phyloP scores from a whole-genome alignment of 371 early-diverging fungal species.

The Phascolomyces articulosus region DNA sequence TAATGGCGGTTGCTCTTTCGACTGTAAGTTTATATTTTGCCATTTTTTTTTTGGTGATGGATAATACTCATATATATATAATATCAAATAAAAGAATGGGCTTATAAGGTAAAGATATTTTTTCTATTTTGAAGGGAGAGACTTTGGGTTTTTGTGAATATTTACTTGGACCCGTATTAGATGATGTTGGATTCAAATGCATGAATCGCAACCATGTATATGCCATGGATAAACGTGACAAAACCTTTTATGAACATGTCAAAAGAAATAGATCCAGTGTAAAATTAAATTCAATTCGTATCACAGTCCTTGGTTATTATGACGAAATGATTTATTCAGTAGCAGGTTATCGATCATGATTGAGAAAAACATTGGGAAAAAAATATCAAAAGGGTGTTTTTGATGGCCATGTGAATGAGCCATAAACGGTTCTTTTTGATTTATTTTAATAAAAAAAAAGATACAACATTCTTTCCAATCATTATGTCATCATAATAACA shows the following conservation, averaged over 20 bases:
- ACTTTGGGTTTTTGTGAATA: constrained; percentile 68
- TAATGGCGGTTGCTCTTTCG: constrained; percentile 65
- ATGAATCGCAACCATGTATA: constrained; percentile 56
- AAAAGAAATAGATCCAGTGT: constrained; percentile 81
- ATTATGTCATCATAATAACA: too few species aligned
- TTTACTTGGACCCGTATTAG: constrained; percentile 72
- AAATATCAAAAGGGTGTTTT: constrained; percentile 77
- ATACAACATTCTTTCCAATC: too few species aligned
- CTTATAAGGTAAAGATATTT: too few species aligned
- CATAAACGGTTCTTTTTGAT: too few species aligned
- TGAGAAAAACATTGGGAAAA: constrained; percentile 86
- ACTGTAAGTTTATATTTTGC: constrained; percentile 39
- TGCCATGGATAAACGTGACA: constrained; percentile 73
- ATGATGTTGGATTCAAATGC: constrained; percentile 64
- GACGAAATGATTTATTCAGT: constrained; percentile 91
- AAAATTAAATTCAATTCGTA: constrained; percentile 71
- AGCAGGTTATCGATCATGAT: constrained; percentile 84
- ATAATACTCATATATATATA: too few species aligned
- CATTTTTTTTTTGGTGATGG: too few species aligned
- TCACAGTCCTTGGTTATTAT: constrained; percentile 90
- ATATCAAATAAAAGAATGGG: too few species aligned
- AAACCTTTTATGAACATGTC: constrained; percentile 82
- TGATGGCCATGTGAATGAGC: constrained; percentile 42
- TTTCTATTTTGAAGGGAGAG: too few species aligned
- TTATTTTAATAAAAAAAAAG: too few species aligned